These are phyloP conservation scores for Rhizoclosmatium globosum DNA, from an alignment of 192 early-diverging fungal genomes.

Conservation along the genomic window DNA sequence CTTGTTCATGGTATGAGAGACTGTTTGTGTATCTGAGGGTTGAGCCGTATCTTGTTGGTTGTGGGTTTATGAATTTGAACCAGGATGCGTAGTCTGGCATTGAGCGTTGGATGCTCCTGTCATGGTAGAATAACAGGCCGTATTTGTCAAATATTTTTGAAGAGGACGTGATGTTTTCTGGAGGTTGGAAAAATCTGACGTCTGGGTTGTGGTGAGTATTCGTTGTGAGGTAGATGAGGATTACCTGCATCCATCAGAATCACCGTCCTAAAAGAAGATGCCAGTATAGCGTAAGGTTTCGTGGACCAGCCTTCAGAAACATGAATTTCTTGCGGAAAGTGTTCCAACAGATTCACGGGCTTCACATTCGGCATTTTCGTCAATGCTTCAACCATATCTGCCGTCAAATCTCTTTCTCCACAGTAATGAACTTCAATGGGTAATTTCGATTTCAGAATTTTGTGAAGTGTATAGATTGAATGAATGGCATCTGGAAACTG, in stretches of 20 bases:
- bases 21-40: slow-evolving; percentile 51
- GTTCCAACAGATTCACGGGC: slow-evolving; percentile 35
- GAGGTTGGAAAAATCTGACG: slow-evolving; percentile 69
- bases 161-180: slow-evolving; percentile 54
- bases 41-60: slow-evolving; percentile 47
- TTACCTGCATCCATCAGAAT: slow-evolving; percentile 64
- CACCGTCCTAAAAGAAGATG: slow-evolving; percentile 63
- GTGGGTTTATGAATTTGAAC: slow-evolving; percentile 60
- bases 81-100: slow-evolving; percentile 41
- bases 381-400: slow-evolving; percentile 1
- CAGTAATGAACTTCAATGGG: slow-evolving; percentile 68
- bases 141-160: slow-evolving; percentile 50
- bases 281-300: slow-evolving; percentile 75
- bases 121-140: slow-evolving; percentile 63
- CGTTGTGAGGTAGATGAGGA: too few species aligned
- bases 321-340: slow-evolving; percentile 26
- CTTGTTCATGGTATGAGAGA: slow-evolving; percentile 62
- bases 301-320: too few species aligned
- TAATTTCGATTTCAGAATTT: slow-evolving; percentile 48
- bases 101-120: slow-evolving; percentile 45
- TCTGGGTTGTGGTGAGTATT: slow-evolving; percentile 49
- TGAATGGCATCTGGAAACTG: slow-evolving; percentile 1
- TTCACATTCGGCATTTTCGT: slow-evolving; percentile 26
- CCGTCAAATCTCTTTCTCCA: slow-evolving; percentile 31
- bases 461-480: neutral